Percentiles rank a stretch among this genome's conserved stretches.
phyloP scores from a whole-genome alignment of 768 basidiomycete species.

The Pleurotus tuber-regium region DNA sequence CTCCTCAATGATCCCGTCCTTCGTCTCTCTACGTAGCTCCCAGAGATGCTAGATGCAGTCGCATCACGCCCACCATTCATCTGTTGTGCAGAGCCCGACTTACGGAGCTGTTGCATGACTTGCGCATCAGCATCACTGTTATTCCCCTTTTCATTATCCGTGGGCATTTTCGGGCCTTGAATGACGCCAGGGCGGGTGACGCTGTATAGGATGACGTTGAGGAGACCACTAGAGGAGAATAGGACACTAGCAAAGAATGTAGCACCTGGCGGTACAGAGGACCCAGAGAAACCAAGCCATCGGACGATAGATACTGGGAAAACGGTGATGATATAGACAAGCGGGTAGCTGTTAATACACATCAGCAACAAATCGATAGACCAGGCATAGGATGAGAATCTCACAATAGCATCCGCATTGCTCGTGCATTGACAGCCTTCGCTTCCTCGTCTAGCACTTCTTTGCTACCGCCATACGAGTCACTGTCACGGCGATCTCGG shows the following conservation, averaged over 20 bases:
- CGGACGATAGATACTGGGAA: conserved; percentile 40
- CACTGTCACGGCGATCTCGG: not conserved
- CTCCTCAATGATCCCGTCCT: conserved; percentile 4
- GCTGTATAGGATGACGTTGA: conserved; percentile 11
- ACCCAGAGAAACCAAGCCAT: conserved; percentile 28
- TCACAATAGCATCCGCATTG: conserved; percentile 39
- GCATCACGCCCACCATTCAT: not conserved
- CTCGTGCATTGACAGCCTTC: conserved; percentile 18
- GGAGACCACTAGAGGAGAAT: conserved; percentile 11
- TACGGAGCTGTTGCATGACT: not conserved
- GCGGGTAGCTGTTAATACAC: conserved; percentile 28
- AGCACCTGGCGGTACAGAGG: conserved; percentile 30
- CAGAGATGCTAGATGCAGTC: conserved; percentile 1
- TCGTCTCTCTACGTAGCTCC: not conserved
- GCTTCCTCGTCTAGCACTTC: not conserved
- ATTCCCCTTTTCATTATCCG: not conserved
- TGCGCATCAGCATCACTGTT: too few relatives aligned
- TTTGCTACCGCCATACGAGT: not conserved
- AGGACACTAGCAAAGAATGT: conserved; percentile 20
- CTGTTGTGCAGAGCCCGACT: not conserved
- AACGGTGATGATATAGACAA: conserved; percentile 18
- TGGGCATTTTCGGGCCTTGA: not conserved
- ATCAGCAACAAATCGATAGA: not conserved
- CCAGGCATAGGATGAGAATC: conserved; percentile 13
- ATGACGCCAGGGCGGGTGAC: conserved; percentile 9